Evolutionary conservation across 352 stramenopile species (phyloP).

Genomic region (Phytopythium mirpurense): DNA sequence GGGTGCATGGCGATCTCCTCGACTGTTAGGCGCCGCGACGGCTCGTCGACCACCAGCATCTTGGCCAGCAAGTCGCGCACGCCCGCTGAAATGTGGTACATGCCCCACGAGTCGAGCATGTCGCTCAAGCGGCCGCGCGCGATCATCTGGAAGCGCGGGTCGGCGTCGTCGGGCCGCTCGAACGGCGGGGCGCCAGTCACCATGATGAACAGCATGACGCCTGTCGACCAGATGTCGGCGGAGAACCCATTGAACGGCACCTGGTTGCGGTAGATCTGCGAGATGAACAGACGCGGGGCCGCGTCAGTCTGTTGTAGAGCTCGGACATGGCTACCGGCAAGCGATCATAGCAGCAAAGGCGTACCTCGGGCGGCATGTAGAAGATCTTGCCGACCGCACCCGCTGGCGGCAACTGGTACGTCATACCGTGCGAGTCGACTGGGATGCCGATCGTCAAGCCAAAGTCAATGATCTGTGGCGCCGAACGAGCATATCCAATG

Average conservation of each 20-base stretch:
- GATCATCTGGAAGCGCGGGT: constrained; percentile 85
- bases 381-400: constrained; percentile 87
- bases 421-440: constrained; percentile 80
- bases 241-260: constrained; percentile 90
- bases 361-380: constrained; percentile 86
- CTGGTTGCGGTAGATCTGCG: constrained; percentile 85
- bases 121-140: constrained; percentile 68
- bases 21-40: constrained; percentile 62
- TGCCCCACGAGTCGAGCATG: constrained; percentile 86
- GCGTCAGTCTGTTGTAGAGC: background rate
- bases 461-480: constrained; percentile 81
- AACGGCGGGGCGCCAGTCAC: constrained; percentile 91
- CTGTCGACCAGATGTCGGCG: constrained; percentile 92
- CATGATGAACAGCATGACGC: constrained; percentile 95
- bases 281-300: background rate
- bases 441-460: constrained; percentile 81
- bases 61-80: constrained; percentile 71
- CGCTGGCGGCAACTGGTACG: constrained; percentile 73
- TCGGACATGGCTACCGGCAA: no score
- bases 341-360: no score
- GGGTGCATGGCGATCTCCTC: constrained; percentile 82
- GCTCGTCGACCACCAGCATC: constrained; percentile 84
- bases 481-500: constrained; percentile 4
- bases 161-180: constrained; percentile 73
- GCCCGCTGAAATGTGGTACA: constrained; percentile 68